Evolutionary conservation across 169 alveolate genomes (phyloP), one percentile per base, ranked within the genome.

Genomic region (Eimeria praecox): DNA sequence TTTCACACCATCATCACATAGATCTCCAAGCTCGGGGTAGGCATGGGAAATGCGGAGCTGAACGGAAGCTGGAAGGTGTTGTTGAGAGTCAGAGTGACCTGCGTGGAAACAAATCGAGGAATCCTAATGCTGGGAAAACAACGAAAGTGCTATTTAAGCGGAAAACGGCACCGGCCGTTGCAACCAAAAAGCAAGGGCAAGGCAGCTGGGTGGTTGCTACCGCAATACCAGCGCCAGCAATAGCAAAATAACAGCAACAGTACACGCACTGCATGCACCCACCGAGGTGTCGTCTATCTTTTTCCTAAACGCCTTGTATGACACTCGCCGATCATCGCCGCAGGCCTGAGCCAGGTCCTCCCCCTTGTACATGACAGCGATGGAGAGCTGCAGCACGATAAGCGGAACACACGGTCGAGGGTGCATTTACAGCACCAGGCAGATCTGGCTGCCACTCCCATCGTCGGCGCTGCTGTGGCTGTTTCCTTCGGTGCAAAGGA

Each of bases 341-440:
- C 92, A 92, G 12, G 75, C 95, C 54, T 66, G 92, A 4, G 92
- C 33, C 42, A 77, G 95, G 59, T 92, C 66, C 71, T 92, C 95
- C 3, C 88, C 95, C 49, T 46, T 56, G 92, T 92, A 92, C 85
- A 92, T 78, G 75, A 92, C 91, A 62, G 92, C 95, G 44, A 92
- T 62, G 52, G 95, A 83, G 59, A 92, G 73, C 95, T 92, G 83
- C 46, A 44, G 62, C 38, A 64, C 18, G 78, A 52, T 14, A 35
- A 52, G 71, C 49, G 35, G 33, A 78, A 3, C 4, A 27, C 38
- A 44, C 10, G 8, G 0, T 27, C 69, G 8, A 14, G 62, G 69
- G 35, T 38, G 42, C 89, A 24, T 2, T 22, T 54, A 35, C 14
- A 20, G 91, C 14, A 20, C 56, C 75, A 20, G 24, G 52, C 64